Base-by-base conservation (phyloP, 208 protist genomes). In the Leishmania lainsoni region DNA sequence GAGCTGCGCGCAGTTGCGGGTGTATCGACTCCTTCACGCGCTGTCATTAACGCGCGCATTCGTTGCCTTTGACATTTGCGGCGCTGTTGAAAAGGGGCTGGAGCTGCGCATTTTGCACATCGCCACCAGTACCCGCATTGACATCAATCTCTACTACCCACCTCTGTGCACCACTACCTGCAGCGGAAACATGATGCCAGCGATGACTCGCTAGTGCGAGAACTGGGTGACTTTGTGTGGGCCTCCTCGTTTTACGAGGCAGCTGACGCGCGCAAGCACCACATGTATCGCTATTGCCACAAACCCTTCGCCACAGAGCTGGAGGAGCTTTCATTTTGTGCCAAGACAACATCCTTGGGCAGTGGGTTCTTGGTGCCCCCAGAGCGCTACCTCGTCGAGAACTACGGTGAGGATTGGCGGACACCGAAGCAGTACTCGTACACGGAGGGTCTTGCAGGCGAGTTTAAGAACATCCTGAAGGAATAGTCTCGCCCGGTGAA, bases 261-360 rank as follows among this genome's bases (percentile, higher is more conserved):
- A 20, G 84, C 93, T 3, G 74, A 45, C 3, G 17, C 78, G 20
- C 90, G 95, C 14, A 45, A 63, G 8, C 90, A 96, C 71, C 80
- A 86, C 10, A 98, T 97, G 94, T 98, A 98, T 77, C 90, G 95
- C 52, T 97, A 96, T 77, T 76, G 76, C 17, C 92, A 98, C 69
- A 48, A 63, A 6, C 88, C 92, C 0, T 97, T 96, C 71, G 76
- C 68, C 16, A 29, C 80, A 5, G 39, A 78, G 39, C 81, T 97
- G 20, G 51, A 80, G 12, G 42, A 56, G 9, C 32, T 85, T 14
- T 56, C 79, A 0, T 96, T 97, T 75, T 97, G 91, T 71, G 86
- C 54, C 3, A 65, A 42, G n/a, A 78, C 49, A 39, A 17, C 76
- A 49, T 72, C 29, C 5, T 10, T 65, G 9, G 14, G 79, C 22